A percentile compares a stretch with the other conserved stretches of the same genome.
Evolutionary conservation across 306 rosid genomes (phyloP).

Genomic region (Astragalus membranaceus): DNA sequence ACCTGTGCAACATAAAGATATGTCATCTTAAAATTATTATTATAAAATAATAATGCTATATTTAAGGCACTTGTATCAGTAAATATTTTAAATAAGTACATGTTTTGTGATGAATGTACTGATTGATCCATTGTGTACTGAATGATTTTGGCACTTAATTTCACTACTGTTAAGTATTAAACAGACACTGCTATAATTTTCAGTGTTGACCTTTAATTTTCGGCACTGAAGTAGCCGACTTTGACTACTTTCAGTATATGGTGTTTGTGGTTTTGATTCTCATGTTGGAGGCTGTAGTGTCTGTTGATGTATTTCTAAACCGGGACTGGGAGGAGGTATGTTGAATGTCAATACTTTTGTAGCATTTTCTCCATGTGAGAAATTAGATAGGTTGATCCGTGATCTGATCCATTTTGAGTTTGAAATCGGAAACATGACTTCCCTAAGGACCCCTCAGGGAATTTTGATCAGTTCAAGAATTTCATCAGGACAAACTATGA

Average conservation of each 20-base stretch:
- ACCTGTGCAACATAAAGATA: not conserved
- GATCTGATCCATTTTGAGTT: constrained; percentile 20
- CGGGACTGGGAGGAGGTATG: too few relatives aligned
- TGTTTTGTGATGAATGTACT: not conserved
- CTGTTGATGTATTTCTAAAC: too few relatives aligned
- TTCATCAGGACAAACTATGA: constrained; percentile 56
- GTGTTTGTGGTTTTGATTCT: too few relatives aligned
- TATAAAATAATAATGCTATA: not conserved
- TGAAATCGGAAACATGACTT: constrained; percentile 52
- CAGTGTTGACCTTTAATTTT: too few relatives aligned
- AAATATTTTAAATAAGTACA: not conserved
- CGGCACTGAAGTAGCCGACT: too few relatives aligned
- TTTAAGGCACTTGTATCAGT: not conserved
- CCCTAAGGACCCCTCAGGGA: constrained; percentile 65
- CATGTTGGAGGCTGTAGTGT: too few relatives aligned
- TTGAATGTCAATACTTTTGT: too few relatives aligned
- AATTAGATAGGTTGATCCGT: not conserved
- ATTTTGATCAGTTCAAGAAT: constrained; percentile 52
- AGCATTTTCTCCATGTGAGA: not conserved
- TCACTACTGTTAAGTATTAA: too few relatives aligned
- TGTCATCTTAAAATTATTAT: not conserved
- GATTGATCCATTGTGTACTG: too few relatives aligned
- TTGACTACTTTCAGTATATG: too few relatives aligned
- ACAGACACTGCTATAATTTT: too few relatives aligned
- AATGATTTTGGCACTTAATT: too few relatives aligned